These are phyloP conservation scores for Aspergillus puulaauensis DNA, from an alignment of 2,329 filamentous ascomycete species.

Conservation along the genomic window DNA sequence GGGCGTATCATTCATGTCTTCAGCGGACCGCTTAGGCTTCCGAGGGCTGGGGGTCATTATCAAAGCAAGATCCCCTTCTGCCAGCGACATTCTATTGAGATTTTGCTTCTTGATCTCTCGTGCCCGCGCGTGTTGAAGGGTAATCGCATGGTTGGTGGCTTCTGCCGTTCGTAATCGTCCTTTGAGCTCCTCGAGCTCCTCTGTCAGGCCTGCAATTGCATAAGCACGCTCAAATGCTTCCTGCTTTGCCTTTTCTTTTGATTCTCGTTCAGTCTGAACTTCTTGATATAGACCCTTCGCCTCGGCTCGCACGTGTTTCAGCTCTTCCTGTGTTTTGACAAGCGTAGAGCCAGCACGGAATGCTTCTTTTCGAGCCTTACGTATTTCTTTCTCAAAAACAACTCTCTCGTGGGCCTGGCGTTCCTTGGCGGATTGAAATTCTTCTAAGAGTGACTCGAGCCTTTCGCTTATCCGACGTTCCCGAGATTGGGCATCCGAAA, in stretches of 20 bases:
- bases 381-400: slow-evolving; percentile 58
- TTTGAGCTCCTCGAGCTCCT: slow-evolving; percentile 46
- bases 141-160: slow-evolving; percentile 35
- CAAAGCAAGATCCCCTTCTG: slow-evolving; percentile 34
- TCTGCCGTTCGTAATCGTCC: slow-evolving; percentile 41
- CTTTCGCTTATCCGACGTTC: slow-evolving; percentile 46
- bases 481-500: slow-evolving; percentile 44
- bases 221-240: slow-evolving; percentile 50
- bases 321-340: slow-evolving; percentile 55
- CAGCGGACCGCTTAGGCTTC: slow-evolving; percentile 34
- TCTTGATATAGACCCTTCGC: slow-evolving; percentile 54
- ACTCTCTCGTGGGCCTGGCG: slow-evolving; percentile 48
- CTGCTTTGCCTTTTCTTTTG: slow-evolving; percentile 47
- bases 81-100: slow-evolving; percentile 28
- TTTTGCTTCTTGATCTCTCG: slow-evolving; percentile 31
- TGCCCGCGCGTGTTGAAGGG: slow-evolving; percentile 34
- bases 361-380: slow-evolving; percentile 56
- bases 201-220: slow-evolving; percentile 44
- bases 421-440: slow-evolving; percentile 52
- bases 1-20: slow-evolving; percentile 26
- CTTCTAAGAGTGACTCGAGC: slow-evolving; percentile 50
- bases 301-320: slow-evolving; percentile 44
- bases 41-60: slow-evolving; percentile 31
- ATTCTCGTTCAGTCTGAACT: slow-evolving; percentile 49
- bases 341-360: slow-evolving; percentile 56